phyloP scores from a whole-genome alignment of 768 basidiomycete genomes.

The Tricholoma saponaceum region DNA sequence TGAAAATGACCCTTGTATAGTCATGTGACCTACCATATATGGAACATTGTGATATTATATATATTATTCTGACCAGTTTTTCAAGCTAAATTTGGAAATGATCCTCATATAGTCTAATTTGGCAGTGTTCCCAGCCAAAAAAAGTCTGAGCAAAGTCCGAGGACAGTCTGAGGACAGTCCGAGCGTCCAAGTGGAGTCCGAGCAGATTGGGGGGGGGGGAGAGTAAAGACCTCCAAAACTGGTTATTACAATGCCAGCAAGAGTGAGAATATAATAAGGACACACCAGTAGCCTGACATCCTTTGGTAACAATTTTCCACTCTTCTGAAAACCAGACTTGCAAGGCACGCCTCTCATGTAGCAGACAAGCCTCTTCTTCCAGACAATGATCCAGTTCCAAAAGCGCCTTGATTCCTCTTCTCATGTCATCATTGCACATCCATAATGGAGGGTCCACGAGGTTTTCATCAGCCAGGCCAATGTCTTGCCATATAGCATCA shows the following conservation, averaged over 20 bases:
- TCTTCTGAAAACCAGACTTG: slow-evolving; percentile 24
- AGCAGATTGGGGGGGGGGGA: no score
- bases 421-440: slow-evolving; percentile 22
- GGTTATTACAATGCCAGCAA: background rate
- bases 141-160: no score
- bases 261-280: background rate
- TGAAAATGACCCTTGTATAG: no score
- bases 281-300: background rate
- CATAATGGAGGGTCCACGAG: slow-evolving; percentile 15
- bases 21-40: no score
- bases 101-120: no score
- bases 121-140: no score
- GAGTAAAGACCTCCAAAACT: no score
- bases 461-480: slow-evolving; percentile 22
- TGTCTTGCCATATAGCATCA: slow-evolving; percentile 33
- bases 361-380: slow-evolving; percentile 22
- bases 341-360: slow-evolving; percentile 14
- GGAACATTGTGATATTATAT: no score
- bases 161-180: no score
- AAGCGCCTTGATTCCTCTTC: slow-evolving; percentile 24
- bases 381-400: slow-evolving; percentile 17
- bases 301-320: slow-evolving; percentile 13
- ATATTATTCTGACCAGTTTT: no score
- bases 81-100: no score
- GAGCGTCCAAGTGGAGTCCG: no score